A percentile compares a stretch with the other conserved stretches of the same genome.
Evolutionary conservation across 176 grass and related monocot genomes (phyloP).

Genomic region (Carex scoparia): DNA sequence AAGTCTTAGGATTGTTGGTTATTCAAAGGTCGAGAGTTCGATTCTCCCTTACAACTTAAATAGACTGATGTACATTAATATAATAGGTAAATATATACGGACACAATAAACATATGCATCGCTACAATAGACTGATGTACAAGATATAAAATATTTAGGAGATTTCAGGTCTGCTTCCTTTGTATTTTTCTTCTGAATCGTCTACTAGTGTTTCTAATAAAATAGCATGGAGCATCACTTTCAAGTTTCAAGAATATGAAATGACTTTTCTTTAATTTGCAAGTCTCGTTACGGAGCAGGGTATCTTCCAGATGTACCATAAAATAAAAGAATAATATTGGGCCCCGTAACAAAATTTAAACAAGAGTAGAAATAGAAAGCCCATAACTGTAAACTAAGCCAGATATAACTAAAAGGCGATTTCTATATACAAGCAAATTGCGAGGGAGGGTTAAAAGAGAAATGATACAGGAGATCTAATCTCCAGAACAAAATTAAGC

Average conservation of each 20-base stretch:
- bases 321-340: neutral
- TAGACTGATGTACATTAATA: no score
- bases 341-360: neutral
- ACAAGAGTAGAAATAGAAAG: neutral
- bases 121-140: no score
- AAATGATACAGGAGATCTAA: neutral
- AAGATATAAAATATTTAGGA: no score
- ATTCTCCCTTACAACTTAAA: no score
- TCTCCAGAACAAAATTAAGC: neutral
- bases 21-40: no score
- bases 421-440: conserved; percentile 3
- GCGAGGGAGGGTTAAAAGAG: neutral
- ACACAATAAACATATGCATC: no score
- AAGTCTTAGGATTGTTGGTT: no score
- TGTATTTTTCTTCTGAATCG: neutral
- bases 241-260: neutral
- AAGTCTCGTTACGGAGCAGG: neutral
- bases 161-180: neutral
- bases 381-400: neutral
- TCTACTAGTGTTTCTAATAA: neutral
- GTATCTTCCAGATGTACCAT: neutral
- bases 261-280: neutral
- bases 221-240: neutral
- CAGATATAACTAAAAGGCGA: conserved; percentile 2
- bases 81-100: no score